Percentiles rank a stretch among this genome's conserved stretches.
Conservation (phyloP, 192 early-diverging fungal genomes). For the Coemansia sp. region DNA sequence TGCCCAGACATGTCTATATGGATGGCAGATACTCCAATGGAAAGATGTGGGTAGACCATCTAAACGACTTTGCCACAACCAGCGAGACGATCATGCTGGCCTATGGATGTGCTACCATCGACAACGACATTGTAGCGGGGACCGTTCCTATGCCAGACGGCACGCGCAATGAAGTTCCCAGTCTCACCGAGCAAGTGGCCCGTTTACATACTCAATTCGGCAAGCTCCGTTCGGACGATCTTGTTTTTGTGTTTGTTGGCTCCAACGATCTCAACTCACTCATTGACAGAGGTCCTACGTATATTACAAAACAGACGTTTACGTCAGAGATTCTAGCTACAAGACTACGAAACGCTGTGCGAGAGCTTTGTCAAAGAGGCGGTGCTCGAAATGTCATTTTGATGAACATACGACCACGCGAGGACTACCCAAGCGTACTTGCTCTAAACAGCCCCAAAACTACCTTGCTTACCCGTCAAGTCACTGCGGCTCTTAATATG, state of each 20-base stretch:
- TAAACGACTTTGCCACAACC: constrained; percentile 16
- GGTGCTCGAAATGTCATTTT: constrained; percentile 36
- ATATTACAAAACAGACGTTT: constrained; percentile 21
- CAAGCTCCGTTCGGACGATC: constrained; percentile 21
- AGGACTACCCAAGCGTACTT: constrained; percentile 45
- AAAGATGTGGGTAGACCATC: constrained; percentile 44
- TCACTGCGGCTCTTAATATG: constrained; percentile 30
- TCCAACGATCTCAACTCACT: constrained; percentile 56
- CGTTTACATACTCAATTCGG: constrained; percentile 13
- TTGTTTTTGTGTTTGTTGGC: constrained; percentile 50
- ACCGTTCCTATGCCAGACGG: constrained; percentile 42
- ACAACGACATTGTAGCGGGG: constrained; percentile 39
- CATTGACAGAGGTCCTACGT: constrained; percentile 20
- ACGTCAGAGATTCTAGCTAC: constrained; percentile 31
- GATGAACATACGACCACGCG: constrained; percentile 50
- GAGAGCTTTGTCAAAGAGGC: constrained; percentile 16
- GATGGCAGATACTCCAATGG: constrained; percentile 49
- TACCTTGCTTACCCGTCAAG: constrained; percentile 9
- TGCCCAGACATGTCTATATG: constrained; percentile 34
- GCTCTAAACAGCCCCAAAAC: constrained; percentile 19
- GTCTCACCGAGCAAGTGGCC: constrained; percentile 27
- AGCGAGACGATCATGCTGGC: constrained; percentile 29
- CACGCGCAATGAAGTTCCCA: constrained; percentile 33
- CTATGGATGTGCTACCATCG: constrained; percentile 51
- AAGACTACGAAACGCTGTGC: constrained; percentile 20